Evolutionary conservation across 495 filamentous ascomycete species (phyloP).

Genomic region (Talaromyces thailandensis): DNA sequence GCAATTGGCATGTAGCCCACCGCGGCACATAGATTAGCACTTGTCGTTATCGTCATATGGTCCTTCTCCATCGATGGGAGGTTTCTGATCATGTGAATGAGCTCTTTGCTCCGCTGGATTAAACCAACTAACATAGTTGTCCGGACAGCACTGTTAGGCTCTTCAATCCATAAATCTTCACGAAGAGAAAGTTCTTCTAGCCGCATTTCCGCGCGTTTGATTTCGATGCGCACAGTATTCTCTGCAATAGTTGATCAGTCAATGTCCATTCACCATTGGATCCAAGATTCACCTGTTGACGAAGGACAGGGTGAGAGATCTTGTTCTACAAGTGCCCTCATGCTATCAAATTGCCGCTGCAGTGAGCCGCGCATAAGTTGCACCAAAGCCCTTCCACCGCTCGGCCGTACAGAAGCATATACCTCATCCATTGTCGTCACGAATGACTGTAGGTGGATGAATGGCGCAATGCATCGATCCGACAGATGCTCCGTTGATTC

Average conservation of each 20-base stretch:
- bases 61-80: constrained; percentile 8
- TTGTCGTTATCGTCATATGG: constrained; percentile 10
- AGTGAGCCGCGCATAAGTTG: constrained; percentile 9
- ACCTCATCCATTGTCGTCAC: constrained; percentile 10
- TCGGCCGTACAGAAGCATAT: constrained; percentile 11
- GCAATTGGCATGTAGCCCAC: constrained; percentile 10
- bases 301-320: constrained; percentile 6
- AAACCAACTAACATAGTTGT: constrained; percentile 10
- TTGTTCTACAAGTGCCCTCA: constrained; percentile 9
- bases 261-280: neutral
- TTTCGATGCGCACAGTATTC: constrained; percentile 11
- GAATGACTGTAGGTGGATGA: constrained; percentile 12
- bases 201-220: constrained; percentile 11
- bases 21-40: constrained; percentile 10
- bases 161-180: constrained; percentile 11
- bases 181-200: constrained; percentile 12
- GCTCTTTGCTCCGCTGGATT: constrained; percentile 10
- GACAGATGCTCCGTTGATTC: constrained; percentile 8
- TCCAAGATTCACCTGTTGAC: constrained; percentile 8
- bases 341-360: constrained; percentile 13
- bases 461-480: constrained; percentile 11
- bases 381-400: constrained; percentile 6
- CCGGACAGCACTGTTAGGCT: constrained; percentile 7
- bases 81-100: constrained; percentile 8
- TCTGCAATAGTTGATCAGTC: constrained; percentile 6